These are phyloP conservation scores for Chytridium lagenaria DNA, from an alignment of 371 early-diverging fungal species.

Conservation along the genomic window DNA sequence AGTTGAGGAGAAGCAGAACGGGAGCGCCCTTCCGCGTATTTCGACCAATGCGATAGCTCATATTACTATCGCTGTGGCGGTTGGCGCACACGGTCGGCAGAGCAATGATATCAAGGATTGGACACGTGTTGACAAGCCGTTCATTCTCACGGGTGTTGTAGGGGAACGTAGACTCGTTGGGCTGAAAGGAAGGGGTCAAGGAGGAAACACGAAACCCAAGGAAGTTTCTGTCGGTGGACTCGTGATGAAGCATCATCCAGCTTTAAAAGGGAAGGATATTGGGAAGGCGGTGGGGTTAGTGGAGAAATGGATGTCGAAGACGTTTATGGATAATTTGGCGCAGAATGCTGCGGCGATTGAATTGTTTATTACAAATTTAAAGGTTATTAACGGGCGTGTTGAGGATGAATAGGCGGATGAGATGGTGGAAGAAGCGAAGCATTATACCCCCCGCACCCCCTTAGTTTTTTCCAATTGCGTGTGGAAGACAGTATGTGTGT, in stretches of 20 bases:
- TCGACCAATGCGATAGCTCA: constrained; percentile 40
- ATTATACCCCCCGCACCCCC: too few species aligned
- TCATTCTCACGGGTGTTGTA: constrained; percentile 27
- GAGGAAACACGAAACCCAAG: constrained; percentile 15
- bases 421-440: neutral
- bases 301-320: constrained; percentile 52
- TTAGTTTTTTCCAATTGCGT: too few species aligned
- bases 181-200: constrained; percentile 1
- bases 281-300: constrained; percentile 36
- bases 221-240: constrained; percentile 42
- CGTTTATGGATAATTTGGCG: constrained; percentile 48
- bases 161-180: constrained; percentile 24
- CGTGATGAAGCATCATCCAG: constrained; percentile 44
- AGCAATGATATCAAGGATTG: constrained; percentile 39
- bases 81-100: constrained; percentile 23
- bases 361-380: constrained; percentile 40
- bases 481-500: too few species aligned
- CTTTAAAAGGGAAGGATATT: constrained; percentile 41
- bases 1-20: neutral
- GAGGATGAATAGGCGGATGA: neutral
- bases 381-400: constrained; percentile 3
- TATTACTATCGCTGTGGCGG: constrained; percentile 39
- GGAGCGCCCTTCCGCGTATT: neutral
- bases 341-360: constrained; percentile 47
- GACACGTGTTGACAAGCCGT: constrained; percentile 29